Percentiles rank a stretch among this genome's conserved stretches.
Conservation (phyloP, 345 rosid species). For the Eucalyptus tenuipes region DNA sequence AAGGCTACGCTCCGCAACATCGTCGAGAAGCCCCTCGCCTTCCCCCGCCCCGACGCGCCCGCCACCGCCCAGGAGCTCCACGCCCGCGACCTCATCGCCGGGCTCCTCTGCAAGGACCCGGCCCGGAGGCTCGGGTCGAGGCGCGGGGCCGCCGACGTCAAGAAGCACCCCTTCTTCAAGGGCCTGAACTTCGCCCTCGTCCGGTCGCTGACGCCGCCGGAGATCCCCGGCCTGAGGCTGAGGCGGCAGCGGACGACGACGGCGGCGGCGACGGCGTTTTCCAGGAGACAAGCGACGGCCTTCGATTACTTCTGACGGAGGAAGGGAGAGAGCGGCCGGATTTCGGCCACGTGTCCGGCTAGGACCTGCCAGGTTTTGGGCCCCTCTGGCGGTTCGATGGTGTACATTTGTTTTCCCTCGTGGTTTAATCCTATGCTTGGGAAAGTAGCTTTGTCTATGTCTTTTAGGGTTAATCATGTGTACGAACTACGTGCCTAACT, state of each 20-base stretch:
- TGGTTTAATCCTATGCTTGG: not conserved
- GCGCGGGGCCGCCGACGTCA: constrained; percentile 83
- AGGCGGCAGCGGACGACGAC: constrained; percentile 25
- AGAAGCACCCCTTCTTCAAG: constrained; percentile 75
- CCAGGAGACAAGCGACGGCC: constrained; percentile 21
- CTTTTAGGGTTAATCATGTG: not conserved
- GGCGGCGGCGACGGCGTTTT: not conserved
- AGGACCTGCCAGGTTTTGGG: constrained; percentile 23
- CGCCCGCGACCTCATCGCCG: constrained; percentile 62
- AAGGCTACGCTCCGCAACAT: constrained; percentile 87
- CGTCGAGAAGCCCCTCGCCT: constrained; percentile 45
- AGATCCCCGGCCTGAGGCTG: constrained; percentile 26
- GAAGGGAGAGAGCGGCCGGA: not conserved
- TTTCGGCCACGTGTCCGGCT: constrained; percentile 20
- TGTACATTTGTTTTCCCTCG: not conserved
- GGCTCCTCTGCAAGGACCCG: constrained; percentile 71
- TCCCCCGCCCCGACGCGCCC: constrained; percentile 41
- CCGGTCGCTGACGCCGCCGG: constrained; percentile 66
- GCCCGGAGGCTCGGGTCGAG: constrained; percentile 53
- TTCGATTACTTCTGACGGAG: constrained; percentile 48
- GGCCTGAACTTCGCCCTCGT: constrained; percentile 76
- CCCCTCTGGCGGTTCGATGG: not conserved
- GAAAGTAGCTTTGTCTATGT: not conserved
- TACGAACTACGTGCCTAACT: not conserved
- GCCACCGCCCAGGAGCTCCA: constrained; percentile 33